phyloP scores from a whole-genome alignment of 108 stramenopile genomes.

The Cyclotella kingstonii region DNA sequence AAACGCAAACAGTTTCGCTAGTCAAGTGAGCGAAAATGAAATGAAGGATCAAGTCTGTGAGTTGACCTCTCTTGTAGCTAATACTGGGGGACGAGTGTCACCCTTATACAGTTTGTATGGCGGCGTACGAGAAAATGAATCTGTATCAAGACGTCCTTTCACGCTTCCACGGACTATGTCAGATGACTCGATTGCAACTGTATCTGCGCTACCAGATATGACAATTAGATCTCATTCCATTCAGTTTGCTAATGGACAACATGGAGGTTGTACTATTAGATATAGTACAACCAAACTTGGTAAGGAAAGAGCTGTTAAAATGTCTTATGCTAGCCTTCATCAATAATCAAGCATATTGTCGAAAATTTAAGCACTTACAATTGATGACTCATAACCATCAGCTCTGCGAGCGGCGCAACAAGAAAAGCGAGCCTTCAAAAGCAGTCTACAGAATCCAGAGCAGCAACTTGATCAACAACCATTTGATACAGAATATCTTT shows the following conservation, averaged over 20 bases:
- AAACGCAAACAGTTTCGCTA: constrained; percentile 5
- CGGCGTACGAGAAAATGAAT: not conserved
- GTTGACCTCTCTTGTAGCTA: constrained; percentile 16
- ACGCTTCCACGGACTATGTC: constrained; percentile 5
- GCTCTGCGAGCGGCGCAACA: constrained; percentile 33
- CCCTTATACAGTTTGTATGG: constrained; percentile 2
- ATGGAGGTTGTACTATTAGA: constrained; percentile 20
- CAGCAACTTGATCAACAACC: not conserved
- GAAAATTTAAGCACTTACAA: not conserved
- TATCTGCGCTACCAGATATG: constrained; percentile 37
- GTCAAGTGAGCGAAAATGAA: constrained; percentile 16
- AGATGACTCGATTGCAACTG: constrained; percentile 33
- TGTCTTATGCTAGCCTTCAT: not conserved
- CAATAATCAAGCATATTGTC: not conserved
- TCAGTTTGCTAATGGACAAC: constrained; percentile 2
- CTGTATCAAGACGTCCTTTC: not conserved
- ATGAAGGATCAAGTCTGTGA: constrained; percentile 23
- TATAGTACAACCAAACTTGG: constrained; percentile 23
- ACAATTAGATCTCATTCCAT: constrained; percentile 30
- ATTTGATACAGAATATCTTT: not conserved
- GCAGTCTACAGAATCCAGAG: not conserved
- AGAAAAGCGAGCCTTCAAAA: constrained; percentile 20
- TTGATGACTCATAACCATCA: not conserved
- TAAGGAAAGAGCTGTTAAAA: not conserved
- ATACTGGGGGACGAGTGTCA: not conserved